phyloP scores from a whole-genome alignment of 2,329 filamentous ascomycete genomes.

The Colletotrichum sp. region DNA sequence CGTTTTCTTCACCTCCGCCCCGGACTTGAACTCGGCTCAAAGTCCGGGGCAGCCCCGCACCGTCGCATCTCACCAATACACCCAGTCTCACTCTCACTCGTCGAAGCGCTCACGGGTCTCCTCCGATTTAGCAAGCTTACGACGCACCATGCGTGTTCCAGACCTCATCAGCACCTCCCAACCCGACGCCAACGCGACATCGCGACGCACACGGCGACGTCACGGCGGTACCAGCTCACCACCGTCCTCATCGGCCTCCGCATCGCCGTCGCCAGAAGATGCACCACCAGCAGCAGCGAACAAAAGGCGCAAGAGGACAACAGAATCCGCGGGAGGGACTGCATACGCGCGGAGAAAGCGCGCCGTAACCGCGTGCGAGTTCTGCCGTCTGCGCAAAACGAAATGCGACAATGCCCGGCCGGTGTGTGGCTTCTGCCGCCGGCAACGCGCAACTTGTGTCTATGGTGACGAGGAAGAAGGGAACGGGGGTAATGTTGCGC shows the following conservation, averaged over 20 bases:
- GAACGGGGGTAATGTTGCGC: too few relatives aligned
- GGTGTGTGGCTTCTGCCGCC: constrained; percentile 8
- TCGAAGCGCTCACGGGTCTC: background rate
- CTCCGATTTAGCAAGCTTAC: background rate
- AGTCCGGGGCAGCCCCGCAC: background rate
- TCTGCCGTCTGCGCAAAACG: constrained; percentile 15
- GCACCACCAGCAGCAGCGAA: background rate
- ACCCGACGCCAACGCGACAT: background rate
- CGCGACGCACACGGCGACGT: background rate
- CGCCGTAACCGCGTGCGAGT: constrained; percentile 3
- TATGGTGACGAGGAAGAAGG: background rate
- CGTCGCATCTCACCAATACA: background rate
- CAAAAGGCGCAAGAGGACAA: background rate
- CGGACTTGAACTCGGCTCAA: background rate
- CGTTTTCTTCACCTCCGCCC: background rate
- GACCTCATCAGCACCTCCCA: background rate
- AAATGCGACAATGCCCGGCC: background rate
- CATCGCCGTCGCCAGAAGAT: background rate
- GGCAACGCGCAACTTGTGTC: background rate
- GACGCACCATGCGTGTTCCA: background rate
- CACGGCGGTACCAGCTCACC: background rate
- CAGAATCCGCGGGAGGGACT: fast-evolving
- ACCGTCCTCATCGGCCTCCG: background rate
- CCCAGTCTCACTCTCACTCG: background rate
- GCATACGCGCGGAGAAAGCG: background rate